Evolutionary conservation across 306 rosid genomes (phyloP).

Genomic region (Vigna unguiculata): DNA sequence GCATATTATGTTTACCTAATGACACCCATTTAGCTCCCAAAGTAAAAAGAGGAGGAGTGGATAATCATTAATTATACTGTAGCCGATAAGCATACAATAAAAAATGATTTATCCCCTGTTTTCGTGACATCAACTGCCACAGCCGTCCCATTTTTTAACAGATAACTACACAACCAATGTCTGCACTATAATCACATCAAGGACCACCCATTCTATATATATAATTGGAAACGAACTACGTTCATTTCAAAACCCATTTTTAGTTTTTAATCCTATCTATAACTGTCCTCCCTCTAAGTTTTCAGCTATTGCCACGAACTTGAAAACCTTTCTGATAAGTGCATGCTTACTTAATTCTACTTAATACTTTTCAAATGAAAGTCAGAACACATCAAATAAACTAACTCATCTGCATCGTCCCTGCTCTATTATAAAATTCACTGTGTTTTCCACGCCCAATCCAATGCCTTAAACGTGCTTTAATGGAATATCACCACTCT

Average conservation of each 20-base stretch:
- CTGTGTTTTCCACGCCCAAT: constrained; percentile 26
- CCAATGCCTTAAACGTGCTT: constrained; percentile 37
- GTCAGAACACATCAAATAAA: constrained; percentile 39
- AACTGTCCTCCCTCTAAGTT: constrained; percentile 26
- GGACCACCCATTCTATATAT: constrained; percentile 16
- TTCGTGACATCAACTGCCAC: constrained; percentile 33
- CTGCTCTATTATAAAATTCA: background rate
- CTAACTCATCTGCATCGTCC: background rate
- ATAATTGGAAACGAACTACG: constrained; percentile 39
- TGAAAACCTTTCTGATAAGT: constrained; percentile 1
- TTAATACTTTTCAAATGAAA: constrained; percentile 20
- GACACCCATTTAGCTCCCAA: constrained; percentile 19
- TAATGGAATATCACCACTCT: constrained; percentile 35
- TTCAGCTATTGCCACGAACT: constrained; percentile 39
- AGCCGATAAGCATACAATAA: constrained; percentile 28
- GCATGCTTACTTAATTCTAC: constrained; percentile 7
- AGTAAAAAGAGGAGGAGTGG: background rate
- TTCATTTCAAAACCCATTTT: constrained; percentile 27
- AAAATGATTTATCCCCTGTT: constrained; percentile 1
- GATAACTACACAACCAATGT: constrained; percentile 37
- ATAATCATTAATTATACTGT: constrained; percentile 38
- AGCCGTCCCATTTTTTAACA: constrained; percentile 24
- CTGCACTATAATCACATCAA: constrained; percentile 47
- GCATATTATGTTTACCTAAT: constrained; percentile 29
- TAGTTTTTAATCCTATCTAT: constrained; percentile 24